Base-by-base conservation (phyloP, 2,329 filamentous ascomycete species). In the Clarireedia monteithiana region DNA sequence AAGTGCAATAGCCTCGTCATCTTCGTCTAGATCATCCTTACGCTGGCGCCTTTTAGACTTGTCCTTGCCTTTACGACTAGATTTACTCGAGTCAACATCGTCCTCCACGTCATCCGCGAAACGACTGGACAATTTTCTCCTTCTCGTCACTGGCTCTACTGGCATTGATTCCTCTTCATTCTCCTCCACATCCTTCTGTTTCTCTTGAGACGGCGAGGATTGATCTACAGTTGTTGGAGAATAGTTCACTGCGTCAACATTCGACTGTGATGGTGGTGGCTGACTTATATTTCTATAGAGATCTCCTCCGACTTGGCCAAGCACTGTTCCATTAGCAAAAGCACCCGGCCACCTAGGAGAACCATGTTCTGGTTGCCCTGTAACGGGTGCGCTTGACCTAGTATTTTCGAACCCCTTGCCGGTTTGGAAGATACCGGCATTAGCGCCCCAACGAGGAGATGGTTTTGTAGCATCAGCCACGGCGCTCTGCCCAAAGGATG, bases 11-110 rank as follows among this genome's bases (percentile, higher is more conserved):
- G 63, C 69, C 17, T 69, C 68, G 20, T 62, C 63, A 36, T 68
- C 68, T 5, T 69, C 68, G 9, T 62, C 50, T 6, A 55, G 56
- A 30, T 51, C 50, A 52, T 65, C 68, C 2, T 48, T 30, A 45
- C 63, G 58, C 20, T 64, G 59, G 7, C 64, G 62, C 53, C 68
- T 60, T 44, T 58, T 65, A n/a, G 62, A 63, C 50, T 65, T 67
- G 36, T 68, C 67, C 60, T 60, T 64, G 17, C 50, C 65, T 55
- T 64, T 67, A 3, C 65, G 63, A 39, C 62, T 65, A 6, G 63
- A 59, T 9, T 53, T 45, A 2, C 60, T 59, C 17, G 60, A 60
- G 24, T 40, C 50, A 10, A 58, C 20, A 5, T 27, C 14, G 2
- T 30, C 14, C 7, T 34, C 26, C 23, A 61, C 54, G 17, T 46